Percentiles rank a stretch among this genome's conserved stretches.
These are phyloP conservation scores for Dioszegia hungarica DNA, from an alignment of 768 basidiomycete genomes.

Conservation along the genomic window DNA sequence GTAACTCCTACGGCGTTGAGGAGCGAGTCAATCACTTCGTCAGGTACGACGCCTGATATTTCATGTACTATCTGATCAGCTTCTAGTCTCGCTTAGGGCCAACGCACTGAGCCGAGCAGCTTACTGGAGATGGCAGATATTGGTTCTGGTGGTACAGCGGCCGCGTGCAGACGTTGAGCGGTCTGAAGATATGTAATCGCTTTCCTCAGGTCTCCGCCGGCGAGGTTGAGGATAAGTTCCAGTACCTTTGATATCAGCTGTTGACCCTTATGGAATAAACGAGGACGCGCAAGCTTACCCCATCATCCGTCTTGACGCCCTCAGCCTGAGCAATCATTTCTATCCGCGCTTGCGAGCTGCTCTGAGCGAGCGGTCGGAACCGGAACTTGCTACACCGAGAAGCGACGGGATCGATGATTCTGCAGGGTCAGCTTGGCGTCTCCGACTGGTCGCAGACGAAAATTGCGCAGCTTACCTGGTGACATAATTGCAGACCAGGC, in stretches of 20 bases:
- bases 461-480: constrained; percentile 62
- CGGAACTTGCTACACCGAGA: constrained; percentile 99
- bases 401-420: constrained; percentile 96
- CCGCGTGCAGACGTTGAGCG: constrained; percentile 76
- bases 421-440: constrained; percentile 46
- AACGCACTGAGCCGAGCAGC: constrained; percentile 4
- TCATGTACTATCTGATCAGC: constrained; percentile 61
- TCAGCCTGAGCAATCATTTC: constrained; percentile 75
- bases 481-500: constrained; percentile 97
- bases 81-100: neutral
- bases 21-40: constrained; percentile 63
- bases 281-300: constrained; percentile 31
- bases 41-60: constrained; percentile 92
- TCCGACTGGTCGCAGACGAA: neutral
- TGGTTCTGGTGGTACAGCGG: constrained; percentile 64
- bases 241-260: constrained; percentile 28
- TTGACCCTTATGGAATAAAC: neutral
- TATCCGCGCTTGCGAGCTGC: constrained; percentile 69
- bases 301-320: constrained; percentile 54
- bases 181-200: constrained; percentile 98
- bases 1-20: constrained; percentile 71
- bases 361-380: constrained; percentile 82
- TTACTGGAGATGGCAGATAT: constrained; percentile 66
- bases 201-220: constrained; percentile 87
- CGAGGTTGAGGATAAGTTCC: constrained; percentile 50